These are phyloP conservation scores for Yamadazyma atmosphaerica DNA, from an alignment of 1,139 yeast species.

Conservation along the genomic window DNA sequence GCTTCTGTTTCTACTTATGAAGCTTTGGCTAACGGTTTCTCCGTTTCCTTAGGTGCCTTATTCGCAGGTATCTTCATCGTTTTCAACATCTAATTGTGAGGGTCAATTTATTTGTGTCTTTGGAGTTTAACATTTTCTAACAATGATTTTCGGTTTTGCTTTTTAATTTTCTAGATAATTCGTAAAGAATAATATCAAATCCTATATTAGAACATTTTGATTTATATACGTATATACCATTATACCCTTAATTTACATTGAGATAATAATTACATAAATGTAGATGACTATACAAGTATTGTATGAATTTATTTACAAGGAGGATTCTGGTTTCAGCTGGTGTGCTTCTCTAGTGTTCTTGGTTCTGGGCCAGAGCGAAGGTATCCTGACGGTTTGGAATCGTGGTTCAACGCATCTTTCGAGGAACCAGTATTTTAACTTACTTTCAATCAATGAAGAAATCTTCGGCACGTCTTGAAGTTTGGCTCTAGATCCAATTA, in stretches of 20 bases:
- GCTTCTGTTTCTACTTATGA: constrained; percentile 16
- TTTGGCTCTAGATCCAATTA: constrained; percentile 91
- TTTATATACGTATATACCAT: background rate
- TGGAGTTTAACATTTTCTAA: constrained; percentile 1
- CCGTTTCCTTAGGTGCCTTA: constrained; percentile 22
- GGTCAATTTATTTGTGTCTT: constrained; percentile 7
- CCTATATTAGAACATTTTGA: too few relatives aligned
- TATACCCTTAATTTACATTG: constrained; percentile 2
- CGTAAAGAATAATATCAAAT: too few relatives aligned
- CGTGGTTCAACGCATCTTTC: constrained; percentile 94
- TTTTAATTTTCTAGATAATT: background rate
- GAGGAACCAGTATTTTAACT: constrained; percentile 83
- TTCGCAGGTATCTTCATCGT: constrained; percentile 21
- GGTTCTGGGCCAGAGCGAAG: constrained; percentile 88
- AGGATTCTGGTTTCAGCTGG: constrained; percentile 4
- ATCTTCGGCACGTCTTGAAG: constrained; percentile 92
- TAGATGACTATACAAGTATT: constrained; percentile 1
- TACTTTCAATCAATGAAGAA: constrained; percentile 78
- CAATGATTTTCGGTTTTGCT: constrained; percentile 1
- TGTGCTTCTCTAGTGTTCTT: constrained; percentile 57
- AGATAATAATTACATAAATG: background rate
- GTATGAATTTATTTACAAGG: too few relatives aligned
- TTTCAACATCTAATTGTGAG: constrained; percentile 13
- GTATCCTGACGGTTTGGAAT: constrained; percentile 79
- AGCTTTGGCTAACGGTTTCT: constrained; percentile 17